These are phyloP conservation scores for Alternaria solani DNA, from an alignment of 2,329 filamentous ascomycete species.

Conservation along the genomic window DNA sequence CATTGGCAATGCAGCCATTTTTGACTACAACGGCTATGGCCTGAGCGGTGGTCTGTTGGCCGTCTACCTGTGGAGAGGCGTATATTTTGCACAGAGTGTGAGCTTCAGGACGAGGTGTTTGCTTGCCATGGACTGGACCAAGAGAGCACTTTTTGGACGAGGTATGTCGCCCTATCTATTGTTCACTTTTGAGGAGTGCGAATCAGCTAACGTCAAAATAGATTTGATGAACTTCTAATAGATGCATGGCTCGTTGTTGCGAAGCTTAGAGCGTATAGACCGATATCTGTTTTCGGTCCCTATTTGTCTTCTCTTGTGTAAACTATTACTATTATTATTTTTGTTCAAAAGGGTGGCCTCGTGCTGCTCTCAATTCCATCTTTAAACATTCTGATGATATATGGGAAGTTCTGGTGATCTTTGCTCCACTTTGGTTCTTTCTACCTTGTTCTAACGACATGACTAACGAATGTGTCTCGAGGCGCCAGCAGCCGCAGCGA, in stretches of 20 bases:
- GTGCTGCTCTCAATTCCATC: background rate
- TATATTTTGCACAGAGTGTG: conserved; percentile 98
- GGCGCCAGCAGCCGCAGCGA: no score
- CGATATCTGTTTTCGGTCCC: background rate
- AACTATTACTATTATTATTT: background rate
- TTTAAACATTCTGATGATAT: background rate
- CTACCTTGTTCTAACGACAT: background rate
- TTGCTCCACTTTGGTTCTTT: background rate
- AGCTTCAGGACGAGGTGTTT: conserved; percentile 87
- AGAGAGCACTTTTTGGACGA: conserved; percentile 92
- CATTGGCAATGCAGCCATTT: conserved; percentile 94
- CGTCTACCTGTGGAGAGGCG: conserved; percentile 93
- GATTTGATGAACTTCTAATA: conserved; percentile 36
- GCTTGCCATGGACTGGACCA: conserved; percentile 98
- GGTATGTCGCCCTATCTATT: conserved; percentile 66
- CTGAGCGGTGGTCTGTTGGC: conserved; percentile 86
- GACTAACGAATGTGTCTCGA: no score
- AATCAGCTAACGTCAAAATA: conserved; percentile 10
- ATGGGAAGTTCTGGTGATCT: background rate
- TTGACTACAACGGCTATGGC: conserved; percentile 83
- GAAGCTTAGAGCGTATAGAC: background rate
- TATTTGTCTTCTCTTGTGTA: conserved; percentile 1
- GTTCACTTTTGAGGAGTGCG: background rate
- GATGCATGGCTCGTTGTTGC: background rate
- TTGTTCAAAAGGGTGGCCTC: background rate